Percentiles rank a stretch among this genome's conserved stretches.
Evolutionary conservation across 768 basidiomycete species (phyloP).

Genomic region (Pleurotus sapidus): DNA sequence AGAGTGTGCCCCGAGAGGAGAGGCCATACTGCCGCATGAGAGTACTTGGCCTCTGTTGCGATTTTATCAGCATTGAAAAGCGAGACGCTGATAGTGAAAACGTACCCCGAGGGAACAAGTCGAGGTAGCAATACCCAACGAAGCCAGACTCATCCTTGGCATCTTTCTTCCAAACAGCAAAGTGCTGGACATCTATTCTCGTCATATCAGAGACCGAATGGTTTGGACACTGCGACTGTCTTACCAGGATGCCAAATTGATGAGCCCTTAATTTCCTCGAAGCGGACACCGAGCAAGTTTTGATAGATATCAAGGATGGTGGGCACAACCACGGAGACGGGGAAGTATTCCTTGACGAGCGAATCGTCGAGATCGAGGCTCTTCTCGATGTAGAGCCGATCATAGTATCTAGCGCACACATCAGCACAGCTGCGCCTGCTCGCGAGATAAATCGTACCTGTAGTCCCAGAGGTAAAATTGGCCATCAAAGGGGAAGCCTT

Average conservation of each 20-base stretch:
- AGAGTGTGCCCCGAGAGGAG: slow-evolving; percentile 64
- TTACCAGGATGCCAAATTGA: slow-evolving; percentile 77
- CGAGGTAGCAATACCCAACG: slow-evolving; percentile 84
- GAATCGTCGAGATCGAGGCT: slow-evolving; percentile 71
- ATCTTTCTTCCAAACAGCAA: slow-evolving; percentile 80
- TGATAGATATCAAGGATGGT: slow-evolving; percentile 84
- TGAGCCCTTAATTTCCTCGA: slow-evolving; percentile 57
- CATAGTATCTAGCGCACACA: slow-evolving; percentile 32
- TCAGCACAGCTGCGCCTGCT: neutral
- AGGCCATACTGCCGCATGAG: slow-evolving; percentile 86
- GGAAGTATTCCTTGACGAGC: slow-evolving; percentile 87
- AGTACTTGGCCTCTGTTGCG: slow-evolving; percentile 65
- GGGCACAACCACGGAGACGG: slow-evolving; percentile 79
- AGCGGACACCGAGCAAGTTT: slow-evolving; percentile 72
- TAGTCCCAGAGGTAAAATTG: slow-evolving; percentile 87
- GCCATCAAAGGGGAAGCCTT: slow-evolving; percentile 62
- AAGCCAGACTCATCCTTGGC: slow-evolving; percentile 71
- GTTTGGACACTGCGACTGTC: slow-evolving; percentile 8
- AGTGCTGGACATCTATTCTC: slow-evolving; percentile 72
- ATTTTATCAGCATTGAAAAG: neutral
- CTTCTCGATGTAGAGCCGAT: slow-evolving; percentile 64
- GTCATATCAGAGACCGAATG: neutral
- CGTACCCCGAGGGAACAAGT: slow-evolving; percentile 80
- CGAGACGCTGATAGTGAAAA: slow-evolving; percentile 6
- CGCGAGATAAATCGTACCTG: slow-evolving; percentile 36